These are phyloP conservation scores for Suillus tomentosus DNA, from an alignment of 768 basidiomycete species.

Conservation along the genomic window DNA sequence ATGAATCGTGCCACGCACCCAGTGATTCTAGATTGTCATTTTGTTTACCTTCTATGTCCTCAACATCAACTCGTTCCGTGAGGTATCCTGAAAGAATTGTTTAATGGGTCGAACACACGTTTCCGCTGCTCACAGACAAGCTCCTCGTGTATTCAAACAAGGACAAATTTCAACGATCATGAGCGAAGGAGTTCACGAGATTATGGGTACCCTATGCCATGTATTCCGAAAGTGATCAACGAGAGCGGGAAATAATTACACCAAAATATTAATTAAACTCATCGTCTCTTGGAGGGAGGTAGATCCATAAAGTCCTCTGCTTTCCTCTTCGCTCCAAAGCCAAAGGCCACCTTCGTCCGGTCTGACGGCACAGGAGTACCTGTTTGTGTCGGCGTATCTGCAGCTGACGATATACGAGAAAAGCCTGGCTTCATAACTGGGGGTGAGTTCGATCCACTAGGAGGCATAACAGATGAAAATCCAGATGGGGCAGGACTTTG, in stretches of 20 bases:
- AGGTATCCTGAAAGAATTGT: neutral
- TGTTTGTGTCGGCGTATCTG: slow-evolving; percentile 47
- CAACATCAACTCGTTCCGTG: neutral
- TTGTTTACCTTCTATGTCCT: no score
- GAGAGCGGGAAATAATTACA: slow-evolving; percentile 3
- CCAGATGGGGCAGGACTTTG: slow-evolving; percentile 47
- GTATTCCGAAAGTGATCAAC: slow-evolving; percentile 1
- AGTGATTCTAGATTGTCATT: neutral
- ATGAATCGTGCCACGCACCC: neutral
- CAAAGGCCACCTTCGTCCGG: slow-evolving; percentile 75
- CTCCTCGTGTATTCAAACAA: neutral
- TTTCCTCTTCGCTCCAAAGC: slow-evolving; percentile 80
- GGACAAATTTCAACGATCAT: neutral
- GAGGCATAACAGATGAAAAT: slow-evolving; percentile 30
- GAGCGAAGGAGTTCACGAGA: neutral
- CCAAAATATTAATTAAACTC: slow-evolving; percentile 14
- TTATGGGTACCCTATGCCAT: neutral
- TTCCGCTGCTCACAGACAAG: neutral
- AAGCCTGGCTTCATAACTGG: slow-evolving; percentile 64
- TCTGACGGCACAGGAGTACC: slow-evolving; percentile 65
- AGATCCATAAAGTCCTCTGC: slow-evolving; percentile 68
- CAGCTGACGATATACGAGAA: slow-evolving; percentile 68
- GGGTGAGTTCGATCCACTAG: slow-evolving; percentile 55
- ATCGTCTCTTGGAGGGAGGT: slow-evolving; percentile 63
- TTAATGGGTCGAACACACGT: neutral